Percentiles rank a stretch among this genome's conserved stretches.
Conservation (phyloP, 257 asterid species). For the Fraxinus americana region DNA sequence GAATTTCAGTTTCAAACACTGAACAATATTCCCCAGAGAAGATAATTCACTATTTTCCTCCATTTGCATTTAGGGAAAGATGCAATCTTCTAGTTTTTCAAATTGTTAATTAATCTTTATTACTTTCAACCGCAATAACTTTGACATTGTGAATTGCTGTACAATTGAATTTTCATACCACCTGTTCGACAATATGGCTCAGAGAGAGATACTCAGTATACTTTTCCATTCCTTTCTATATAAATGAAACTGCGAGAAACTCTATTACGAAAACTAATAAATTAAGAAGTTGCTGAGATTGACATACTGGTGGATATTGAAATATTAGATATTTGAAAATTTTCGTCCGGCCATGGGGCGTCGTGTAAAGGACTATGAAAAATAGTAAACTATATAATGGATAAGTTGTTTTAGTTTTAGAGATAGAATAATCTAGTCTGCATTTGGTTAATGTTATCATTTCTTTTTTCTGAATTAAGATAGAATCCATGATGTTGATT, state of each 20-base stretch:
- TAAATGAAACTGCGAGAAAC: background rate
- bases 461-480: background rate
- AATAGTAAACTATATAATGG: background rate
- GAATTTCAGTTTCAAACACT: background rate
- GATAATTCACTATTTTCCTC: background rate
- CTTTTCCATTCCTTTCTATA: background rate
- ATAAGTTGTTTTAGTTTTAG: background rate
- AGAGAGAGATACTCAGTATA: conserved; percentile 14
- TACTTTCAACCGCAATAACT: background rate
- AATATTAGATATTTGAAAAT: background rate
- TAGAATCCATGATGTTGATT: background rate
- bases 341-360: background rate
- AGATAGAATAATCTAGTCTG: background rate
- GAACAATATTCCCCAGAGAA: background rate
- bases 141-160: too few relatives aligned
- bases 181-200: conserved; percentile 39
- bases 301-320: background rate
- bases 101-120: background rate
- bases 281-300: background rate
- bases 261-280: background rate
- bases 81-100: conserved; percentile 8
- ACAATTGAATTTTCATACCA: conserved; percentile 11
- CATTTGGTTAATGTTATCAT: background rate
- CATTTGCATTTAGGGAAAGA: background rate
- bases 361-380: background rate